Base-by-base conservation (phyloP, 768 basidiomycete genomes). In the Rhizopogon salebrosus region DNA sequence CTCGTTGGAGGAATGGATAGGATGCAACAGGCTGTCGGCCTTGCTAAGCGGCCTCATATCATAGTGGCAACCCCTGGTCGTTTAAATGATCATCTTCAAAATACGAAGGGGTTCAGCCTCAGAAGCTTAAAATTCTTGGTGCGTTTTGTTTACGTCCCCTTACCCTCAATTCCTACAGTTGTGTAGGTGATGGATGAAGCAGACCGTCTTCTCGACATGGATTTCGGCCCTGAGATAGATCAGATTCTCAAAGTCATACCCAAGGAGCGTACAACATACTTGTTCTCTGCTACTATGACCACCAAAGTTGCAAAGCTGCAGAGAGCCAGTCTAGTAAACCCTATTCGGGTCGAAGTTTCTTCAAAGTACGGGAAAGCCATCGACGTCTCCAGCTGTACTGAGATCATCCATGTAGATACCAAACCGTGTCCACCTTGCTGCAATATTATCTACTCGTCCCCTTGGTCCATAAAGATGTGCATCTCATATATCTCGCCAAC, bases 221-320 rank as follows among this genome's bases (percentile, higher is more conserved):
- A 98, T 67, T 98, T 98, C 58, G 93, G 92, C 18, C 87, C 89
- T 42, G 87, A 89, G 49, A 92, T 99, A 60, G 95, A 98, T 75
- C 93, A 92, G 74, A 94, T 99, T 62, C 79, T 99, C 34, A 95
- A 95, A 71, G 82, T 92, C 36, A 87, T 99, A 57, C 97, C 95
- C 20, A 91, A 85, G 63, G 95, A 98, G 60, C 82, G 97, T 10
- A 90, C 87, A 27, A 99, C 97, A 3, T 98, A 93, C 65, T 80
- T 99, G 1, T 99, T 94, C 74, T 98, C 95, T 11, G 97, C 95
- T 6, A 98, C 95, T 20, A 98, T 99, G 95, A 95, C 97, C 10
- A 93, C 92, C 13, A 98, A 98, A 72, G 93, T 99, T 3, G 92
- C 90, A 10, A 98, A 98, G 70, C 76, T 99, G 10, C 95, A 98